Percentiles rank a stretch among this genome's conserved stretches.
Evolutionary conservation across 2,329 filamentous ascomycete species (phyloP).

Genomic region (Aaosphaeria arxii): DNA sequence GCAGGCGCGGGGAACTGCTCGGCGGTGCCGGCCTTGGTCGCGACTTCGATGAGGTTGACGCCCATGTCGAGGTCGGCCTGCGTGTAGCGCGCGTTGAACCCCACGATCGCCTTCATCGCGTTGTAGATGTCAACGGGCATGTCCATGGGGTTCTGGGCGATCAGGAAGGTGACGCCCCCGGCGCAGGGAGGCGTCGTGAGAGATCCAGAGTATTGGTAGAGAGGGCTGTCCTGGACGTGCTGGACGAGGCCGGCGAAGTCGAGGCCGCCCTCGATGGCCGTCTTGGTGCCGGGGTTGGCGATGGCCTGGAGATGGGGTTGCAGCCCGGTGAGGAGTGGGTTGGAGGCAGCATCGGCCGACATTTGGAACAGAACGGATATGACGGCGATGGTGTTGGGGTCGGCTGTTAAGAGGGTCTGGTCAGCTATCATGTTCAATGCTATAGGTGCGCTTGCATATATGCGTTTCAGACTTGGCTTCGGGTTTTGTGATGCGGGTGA

Average conservation of each 20-base stretch:
- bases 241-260: slow-evolving; percentile 43
- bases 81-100: slow-evolving; percentile 56
- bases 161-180: slow-evolving; percentile 55
- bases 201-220: slow-evolving; percentile 56
- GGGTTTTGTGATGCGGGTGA: neutral
- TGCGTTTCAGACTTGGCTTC: neutral
- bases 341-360: slow-evolving; percentile 24
- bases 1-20: neutral
- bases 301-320: slow-evolving; percentile 38
- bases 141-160: slow-evolving; percentile 48
- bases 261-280: slow-evolving; percentile 28
- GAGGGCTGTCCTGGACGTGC: slow-evolving; percentile 32
- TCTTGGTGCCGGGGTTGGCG: slow-evolving; percentile 38
- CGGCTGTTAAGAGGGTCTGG: slow-evolving; percentile 17
- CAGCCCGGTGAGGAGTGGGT: slow-evolving; percentile 28
- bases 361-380: slow-evolving; percentile 44
- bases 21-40: slow-evolving; percentile 5
- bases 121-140: slow-evolving; percentile 51
- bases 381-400: slow-evolving; percentile 36
- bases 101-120: slow-evolving; percentile 50
- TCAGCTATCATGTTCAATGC: slow-evolving; percentile 1
- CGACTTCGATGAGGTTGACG: slow-evolving; percentile 42
- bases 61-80: slow-evolving; percentile 48
- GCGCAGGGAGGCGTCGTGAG: slow-evolving; percentile 63
- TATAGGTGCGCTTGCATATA: neutral